These are phyloP conservation scores for Backusella australiensis DNA, from an alignment of 192 early-diverging fungal species.

Conservation along the genomic window DNA sequence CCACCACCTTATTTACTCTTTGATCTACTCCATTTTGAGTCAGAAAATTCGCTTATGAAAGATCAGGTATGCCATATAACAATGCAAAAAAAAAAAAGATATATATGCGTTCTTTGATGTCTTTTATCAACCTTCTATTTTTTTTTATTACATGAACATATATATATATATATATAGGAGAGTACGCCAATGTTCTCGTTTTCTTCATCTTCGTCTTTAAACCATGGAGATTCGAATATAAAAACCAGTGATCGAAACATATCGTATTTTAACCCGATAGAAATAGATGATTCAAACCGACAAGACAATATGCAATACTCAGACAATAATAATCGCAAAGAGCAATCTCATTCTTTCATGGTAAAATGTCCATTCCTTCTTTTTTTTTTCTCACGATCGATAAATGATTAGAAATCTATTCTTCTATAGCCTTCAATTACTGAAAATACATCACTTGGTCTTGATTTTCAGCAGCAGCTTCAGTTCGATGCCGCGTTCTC, in stretches of 20 bases:
- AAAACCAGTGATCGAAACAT: background rate
- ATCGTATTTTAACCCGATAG: constrained; percentile 9
- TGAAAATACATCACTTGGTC: background rate
- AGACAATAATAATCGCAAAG: background rate
- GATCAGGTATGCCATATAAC: background rate
- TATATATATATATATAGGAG: background rate
- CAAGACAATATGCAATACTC: background rate
- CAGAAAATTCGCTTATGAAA: background rate
- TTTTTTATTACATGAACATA: background rate
- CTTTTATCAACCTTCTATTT: background rate
- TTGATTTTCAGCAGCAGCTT: background rate
- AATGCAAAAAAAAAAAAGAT: background rate
- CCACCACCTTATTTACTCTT: constrained; percentile 4
- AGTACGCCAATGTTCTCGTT: background rate
- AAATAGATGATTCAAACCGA: background rate
- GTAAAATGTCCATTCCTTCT: background rate
- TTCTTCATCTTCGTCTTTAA: background rate
- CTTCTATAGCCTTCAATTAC: constrained; percentile 1
- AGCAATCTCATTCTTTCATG: background rate
- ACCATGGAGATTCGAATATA: background rate
- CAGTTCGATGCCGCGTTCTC: background rate
- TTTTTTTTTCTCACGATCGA: constrained; percentile 15
- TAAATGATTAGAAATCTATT: constrained; percentile 13
- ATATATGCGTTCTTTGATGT: background rate
- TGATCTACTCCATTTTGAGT: background rate